Percentiles rank a stretch among this genome's conserved stretches.
Conservation (phyloP, 345 rosid species). For the Anacardium occidentale region DNA sequence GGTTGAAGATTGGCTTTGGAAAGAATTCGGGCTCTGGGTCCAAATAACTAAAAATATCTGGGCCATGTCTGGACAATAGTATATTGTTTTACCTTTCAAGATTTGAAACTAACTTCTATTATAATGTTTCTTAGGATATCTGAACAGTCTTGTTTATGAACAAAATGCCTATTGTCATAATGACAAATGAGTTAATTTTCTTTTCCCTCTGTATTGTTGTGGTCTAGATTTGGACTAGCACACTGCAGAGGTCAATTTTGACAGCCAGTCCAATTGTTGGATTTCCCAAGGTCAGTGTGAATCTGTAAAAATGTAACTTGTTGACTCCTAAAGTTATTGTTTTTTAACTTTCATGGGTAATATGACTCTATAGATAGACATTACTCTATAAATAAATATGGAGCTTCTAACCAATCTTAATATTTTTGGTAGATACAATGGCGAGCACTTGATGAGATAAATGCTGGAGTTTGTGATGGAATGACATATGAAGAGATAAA, state of each 20-base stretch:
- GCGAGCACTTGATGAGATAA: slow-evolving; percentile 99
- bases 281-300: slow-evolving; percentile 80
- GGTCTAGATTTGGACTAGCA: slow-evolving; percentile 95
- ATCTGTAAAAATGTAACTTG: slow-evolving; percentile 10
- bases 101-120: neutral
- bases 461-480: slow-evolving; percentile 98
- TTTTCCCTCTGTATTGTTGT: neutral
- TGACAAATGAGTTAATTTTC: slow-evolving; percentile 3
- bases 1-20: neutral
- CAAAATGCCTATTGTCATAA: slow-evolving; percentile 1
- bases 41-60: slow-evolving; percentile 2
- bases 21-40: neutral
- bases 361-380: neutral
- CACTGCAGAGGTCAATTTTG: slow-evolving; percentile 82
- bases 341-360: neutral
- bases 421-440: slow-evolving; percentile 78
- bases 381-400: neutral
- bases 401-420: neutral
- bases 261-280: slow-evolving; percentile 87
- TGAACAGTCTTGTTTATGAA: neutral
- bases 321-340: slow-evolving; percentile 5
- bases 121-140: neutral
- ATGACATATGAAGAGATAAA: slow-evolving; percentile 96
- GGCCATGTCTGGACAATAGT: neutral
- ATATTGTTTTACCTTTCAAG: neutral